These are phyloP conservation scores for Xylaria sp. DNA, from an alignment of 2,329 filamentous ascomycete genomes.

Conservation along the genomic window DNA sequence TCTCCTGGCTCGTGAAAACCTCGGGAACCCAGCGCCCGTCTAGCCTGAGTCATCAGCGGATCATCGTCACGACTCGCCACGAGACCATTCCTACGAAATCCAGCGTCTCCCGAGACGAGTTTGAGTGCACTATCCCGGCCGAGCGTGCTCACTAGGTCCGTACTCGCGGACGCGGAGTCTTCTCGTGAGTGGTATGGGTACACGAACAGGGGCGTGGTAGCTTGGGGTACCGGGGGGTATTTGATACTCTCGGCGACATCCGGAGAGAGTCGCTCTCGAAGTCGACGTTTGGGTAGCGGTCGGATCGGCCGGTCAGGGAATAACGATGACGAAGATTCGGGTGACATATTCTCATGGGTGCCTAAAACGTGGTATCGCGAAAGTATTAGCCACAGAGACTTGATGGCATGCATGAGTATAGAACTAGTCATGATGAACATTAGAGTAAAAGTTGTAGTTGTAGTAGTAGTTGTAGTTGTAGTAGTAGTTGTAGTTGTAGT, in stretches of 20 bases:
- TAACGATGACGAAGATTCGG: conserved; percentile 81
- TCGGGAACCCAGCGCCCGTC: conserved; percentile 55
- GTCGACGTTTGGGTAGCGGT: conserved; percentile 86
- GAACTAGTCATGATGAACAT: conserved; percentile 42
- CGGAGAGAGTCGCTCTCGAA: conserved; percentile 87
- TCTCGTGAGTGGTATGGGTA: conserved; percentile 71
- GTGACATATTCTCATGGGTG: conserved; percentile 67
- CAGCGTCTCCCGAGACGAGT: conserved; percentile 52
- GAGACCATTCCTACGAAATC: conserved; percentile 48
- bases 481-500: neutral
- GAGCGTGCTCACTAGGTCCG: conserved; percentile 43
- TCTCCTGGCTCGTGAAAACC: conserved; percentile 60
- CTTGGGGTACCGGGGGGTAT: conserved; percentile 81
- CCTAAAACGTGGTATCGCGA: conserved; percentile 52
- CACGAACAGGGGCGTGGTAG: conserved; percentile 79
- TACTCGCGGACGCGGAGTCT: conserved; percentile 54
- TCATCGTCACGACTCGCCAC: conserved; percentile 43
- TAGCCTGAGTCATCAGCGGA: conserved; percentile 42
- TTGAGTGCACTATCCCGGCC: conserved; percentile 49
- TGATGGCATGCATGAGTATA: conserved; percentile 38
- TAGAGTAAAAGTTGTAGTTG: conserved; percentile 23
- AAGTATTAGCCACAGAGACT: conserved; percentile 50
- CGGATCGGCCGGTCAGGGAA: conserved; percentile 93
- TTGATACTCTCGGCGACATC: conserved; percentile 85
- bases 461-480: neutral